Evolutionary conservation across 768 basidiomycete genomes (phyloP).

Genomic region (Daedalea quercina): DNA sequence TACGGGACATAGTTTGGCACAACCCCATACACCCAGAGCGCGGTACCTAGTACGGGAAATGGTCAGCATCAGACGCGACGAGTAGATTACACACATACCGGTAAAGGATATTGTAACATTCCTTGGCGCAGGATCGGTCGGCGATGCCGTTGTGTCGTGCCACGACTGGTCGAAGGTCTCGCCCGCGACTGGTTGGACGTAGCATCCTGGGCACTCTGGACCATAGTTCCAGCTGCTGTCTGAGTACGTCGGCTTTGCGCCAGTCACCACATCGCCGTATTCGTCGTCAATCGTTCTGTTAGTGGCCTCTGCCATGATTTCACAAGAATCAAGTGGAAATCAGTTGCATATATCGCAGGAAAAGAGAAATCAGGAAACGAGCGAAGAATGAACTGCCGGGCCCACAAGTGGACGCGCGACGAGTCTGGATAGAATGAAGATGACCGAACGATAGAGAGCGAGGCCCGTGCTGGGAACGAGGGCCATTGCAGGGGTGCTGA

Average conservation of each 20-base stretch:
- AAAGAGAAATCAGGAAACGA: not conserved
- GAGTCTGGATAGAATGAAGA: too few species aligned
- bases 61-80: not conserved
- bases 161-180: conserved; percentile 5
- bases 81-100: not conserved
- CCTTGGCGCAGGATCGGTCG: not conserved
- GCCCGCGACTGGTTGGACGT: not conserved
- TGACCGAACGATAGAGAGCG: too few species aligned
- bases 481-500: too few species aligned
- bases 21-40: conserved; percentile 8
- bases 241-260: conserved; percentile 3
- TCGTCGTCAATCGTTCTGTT: conserved; percentile 15
- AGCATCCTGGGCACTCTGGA: conserved; percentile 3
- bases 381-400: too few species aligned
- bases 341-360: not conserved
- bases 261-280: conserved; percentile 10
- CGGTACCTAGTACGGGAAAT: conserved; percentile 2
- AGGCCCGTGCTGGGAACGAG: too few species aligned
- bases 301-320: not conserved
- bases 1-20: conserved; percentile 1
- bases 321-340: not conserved
- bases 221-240: conserved; percentile 9
- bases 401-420: too few species aligned
- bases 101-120: conserved; percentile 5
- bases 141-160: conserved; percentile 9